phyloP scores from a whole-genome alignment of 192 early-diverging fungal genomes.

The Backusella liffmaniae region DNA sequence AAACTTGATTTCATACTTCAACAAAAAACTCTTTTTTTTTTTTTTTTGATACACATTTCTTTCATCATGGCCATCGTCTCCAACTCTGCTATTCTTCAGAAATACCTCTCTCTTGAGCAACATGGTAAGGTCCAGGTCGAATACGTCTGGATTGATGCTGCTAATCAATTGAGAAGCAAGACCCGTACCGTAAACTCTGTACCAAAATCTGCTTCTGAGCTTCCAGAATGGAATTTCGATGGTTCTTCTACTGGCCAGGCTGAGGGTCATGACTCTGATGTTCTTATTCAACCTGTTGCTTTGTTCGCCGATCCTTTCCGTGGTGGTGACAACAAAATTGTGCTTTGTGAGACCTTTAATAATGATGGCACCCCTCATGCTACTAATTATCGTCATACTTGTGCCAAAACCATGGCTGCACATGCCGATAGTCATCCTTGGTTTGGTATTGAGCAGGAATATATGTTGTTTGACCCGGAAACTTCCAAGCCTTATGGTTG shows the following conservation, averaged over 20 bases:
- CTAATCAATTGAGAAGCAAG: conserved; percentile 45
- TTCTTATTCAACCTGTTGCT: conserved; percentile 47
- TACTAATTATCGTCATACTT: conserved; percentile 46
- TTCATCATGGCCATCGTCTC: conserved; percentile 24
- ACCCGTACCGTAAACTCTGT: conserved; percentile 45
- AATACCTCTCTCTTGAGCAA: conserved; percentile 51
- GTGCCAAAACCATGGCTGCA: conserved; percentile 40
- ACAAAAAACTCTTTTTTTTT: neutral
- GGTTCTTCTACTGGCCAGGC: conserved; percentile 58
- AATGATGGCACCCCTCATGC: conserved; percentile 55
- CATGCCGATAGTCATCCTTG: conserved; percentile 43
- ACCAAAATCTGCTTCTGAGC: conserved; percentile 27
- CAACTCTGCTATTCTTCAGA: conserved; percentile 39
- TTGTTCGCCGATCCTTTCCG: conserved; percentile 54
- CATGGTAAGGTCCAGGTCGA: conserved; percentile 50
- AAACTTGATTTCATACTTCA: neutral
- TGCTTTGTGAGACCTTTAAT: conserved; percentile 51
- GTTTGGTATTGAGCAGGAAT: conserved; percentile 62
- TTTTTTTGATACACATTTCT: neutral
- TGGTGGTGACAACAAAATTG: conserved; percentile 53
- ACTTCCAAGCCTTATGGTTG: conserved; percentile 47
- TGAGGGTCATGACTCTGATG: conserved; percentile 52
- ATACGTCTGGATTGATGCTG: conserved; percentile 56
- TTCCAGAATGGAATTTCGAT: conserved; percentile 58
- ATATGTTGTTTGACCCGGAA: conserved; percentile 50